Conservation (phyloP, 2,329 filamentous ascomycete genomes). For the Claviceps humidiphila region DNA sequence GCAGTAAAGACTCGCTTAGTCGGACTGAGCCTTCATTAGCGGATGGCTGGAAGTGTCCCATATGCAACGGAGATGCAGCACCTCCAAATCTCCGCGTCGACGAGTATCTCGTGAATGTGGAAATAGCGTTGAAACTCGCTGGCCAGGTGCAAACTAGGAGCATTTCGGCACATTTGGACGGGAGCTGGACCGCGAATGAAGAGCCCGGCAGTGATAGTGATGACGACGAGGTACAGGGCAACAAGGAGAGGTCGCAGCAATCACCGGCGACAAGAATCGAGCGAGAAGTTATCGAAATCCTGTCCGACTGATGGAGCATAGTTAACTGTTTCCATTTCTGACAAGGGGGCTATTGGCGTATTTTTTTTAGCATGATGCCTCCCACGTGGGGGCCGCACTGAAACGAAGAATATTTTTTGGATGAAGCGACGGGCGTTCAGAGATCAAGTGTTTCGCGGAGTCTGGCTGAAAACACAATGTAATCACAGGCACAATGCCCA, state of each 20-base stretch:
- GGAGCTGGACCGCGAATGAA: conserved; percentile 19
- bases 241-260: neutral
- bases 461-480: neutral
- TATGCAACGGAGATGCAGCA: conserved; percentile 66
- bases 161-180: conserved; percentile 18
- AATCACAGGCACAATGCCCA: neutral
- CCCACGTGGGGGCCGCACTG: neutral
- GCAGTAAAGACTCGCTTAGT: conserved; percentile 24
- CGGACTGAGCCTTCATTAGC: conserved; percentile 36
- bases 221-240: neutral
- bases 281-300: conserved; percentile 15
- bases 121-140: conserved; percentile 30
- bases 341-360: neutral
- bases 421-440: neutral
- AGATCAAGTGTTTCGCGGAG: neutral
- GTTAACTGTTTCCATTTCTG: neutral
- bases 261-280: neutral
- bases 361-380: neutral
- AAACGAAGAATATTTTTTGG: neutral
- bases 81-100: conserved; percentile 61
- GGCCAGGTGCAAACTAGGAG: conserved; percentile 14
- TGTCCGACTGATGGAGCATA: conserved; percentile 11
- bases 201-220: conserved; percentile 16
- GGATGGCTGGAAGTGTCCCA: conserved; percentile 77
- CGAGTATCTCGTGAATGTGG: conserved; percentile 55